Percentiles rank a stretch among this genome's conserved stretches.
Evolutionary conservation across 768 basidiomycete species (phyloP).

Genomic region (Auricularia auricula-judae): DNA sequence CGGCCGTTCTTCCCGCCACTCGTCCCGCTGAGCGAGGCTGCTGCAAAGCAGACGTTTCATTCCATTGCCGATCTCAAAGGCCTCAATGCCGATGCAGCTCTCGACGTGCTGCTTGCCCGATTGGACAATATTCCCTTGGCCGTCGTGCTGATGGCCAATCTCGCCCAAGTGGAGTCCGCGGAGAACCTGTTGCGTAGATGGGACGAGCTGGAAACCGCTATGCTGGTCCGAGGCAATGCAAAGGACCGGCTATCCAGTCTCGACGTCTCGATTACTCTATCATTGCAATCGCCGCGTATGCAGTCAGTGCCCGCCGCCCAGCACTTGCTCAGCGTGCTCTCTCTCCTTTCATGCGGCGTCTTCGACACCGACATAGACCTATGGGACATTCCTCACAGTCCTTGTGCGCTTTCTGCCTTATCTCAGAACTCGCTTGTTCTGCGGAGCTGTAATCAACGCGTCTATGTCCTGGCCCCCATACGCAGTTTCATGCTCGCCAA

Average conservation of each 20-base stretch:
- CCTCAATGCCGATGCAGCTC: not conserved
- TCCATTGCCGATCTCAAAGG: not conserved
- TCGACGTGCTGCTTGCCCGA: not conserved
- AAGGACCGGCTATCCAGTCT: not conserved
- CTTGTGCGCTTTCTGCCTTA: not conserved
- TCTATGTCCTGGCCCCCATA: not conserved
- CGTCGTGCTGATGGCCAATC: not conserved
- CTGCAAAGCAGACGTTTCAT: not conserved
- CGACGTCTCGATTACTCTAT: not conserved
- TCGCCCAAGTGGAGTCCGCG: not conserved
- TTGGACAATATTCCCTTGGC: not conserved
- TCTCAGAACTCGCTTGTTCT: not conserved
- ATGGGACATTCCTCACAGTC: not conserved
- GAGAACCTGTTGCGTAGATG: not conserved
- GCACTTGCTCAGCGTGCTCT: not conserved
- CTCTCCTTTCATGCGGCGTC: not conserved
- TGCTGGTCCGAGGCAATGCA: not conserved
- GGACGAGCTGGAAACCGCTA: not conserved
- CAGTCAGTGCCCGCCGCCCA: not conserved
- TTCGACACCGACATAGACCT: conserved; percentile 8
- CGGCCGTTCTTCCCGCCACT: not conserved
- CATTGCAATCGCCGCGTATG: not conserved
- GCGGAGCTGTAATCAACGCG: not conserved
- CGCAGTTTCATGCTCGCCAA: not conserved
- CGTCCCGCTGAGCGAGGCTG: not conserved